These are phyloP conservation scores for Dendrocalamus latiflorus DNA, from an alignment of 202 grass and related monocot species.

Conservation along the genomic window DNA sequence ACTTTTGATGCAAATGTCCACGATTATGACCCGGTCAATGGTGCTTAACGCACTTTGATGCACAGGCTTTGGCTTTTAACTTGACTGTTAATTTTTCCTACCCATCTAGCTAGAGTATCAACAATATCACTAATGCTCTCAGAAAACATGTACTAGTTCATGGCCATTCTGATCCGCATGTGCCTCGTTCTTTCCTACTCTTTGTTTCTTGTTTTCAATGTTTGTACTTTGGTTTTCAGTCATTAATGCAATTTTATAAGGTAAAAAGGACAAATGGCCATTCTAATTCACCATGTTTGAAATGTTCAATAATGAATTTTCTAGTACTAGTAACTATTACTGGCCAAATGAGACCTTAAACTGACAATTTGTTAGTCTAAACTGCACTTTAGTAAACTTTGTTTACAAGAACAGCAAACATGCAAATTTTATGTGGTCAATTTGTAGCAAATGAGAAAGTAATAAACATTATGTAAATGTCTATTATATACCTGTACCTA, in stretches of 20 bases:
- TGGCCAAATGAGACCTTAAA: neutral
- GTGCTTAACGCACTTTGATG: slow-evolving; percentile 41
- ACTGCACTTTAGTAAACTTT: neutral
- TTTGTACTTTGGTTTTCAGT: neutral
- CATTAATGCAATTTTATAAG: neutral
- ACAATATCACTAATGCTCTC: neutral
- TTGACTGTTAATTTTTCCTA: slow-evolving; percentile 14
- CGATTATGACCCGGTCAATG: slow-evolving; percentile 46
- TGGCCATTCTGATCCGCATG: neutral
- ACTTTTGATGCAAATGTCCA: slow-evolving; percentile 21
- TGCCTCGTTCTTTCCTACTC: neutral
- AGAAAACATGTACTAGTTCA: neutral
- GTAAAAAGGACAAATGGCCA: neutral
- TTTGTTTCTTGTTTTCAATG: neutral
- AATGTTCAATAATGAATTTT: neutral
- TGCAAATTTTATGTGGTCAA: neutral
- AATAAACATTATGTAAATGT: neutral
- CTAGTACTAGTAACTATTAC: neutral
- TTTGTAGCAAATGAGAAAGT: neutral
- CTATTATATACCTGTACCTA: neutral
- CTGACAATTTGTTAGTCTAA: neutral
- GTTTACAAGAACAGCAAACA: neutral
- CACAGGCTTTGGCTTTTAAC: slow-evolving; percentile 36
- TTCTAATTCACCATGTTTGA: neutral
- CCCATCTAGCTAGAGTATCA: neutral